phyloP scores from a whole-genome alignment of 257 asterid species.

The Phtheirospermum japonicum region DNA sequence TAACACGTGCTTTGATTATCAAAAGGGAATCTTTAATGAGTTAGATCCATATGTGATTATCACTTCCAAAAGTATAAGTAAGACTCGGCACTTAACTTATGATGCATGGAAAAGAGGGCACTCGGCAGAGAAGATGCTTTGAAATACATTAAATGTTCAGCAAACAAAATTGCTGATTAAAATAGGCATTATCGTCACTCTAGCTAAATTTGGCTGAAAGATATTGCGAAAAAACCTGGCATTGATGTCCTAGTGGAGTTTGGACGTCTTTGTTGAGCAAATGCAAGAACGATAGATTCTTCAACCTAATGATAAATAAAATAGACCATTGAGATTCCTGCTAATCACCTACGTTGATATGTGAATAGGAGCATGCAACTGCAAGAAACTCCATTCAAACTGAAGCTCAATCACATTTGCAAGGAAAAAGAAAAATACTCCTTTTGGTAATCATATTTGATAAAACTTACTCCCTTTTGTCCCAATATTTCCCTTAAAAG shows the following conservation, averaged over 20 bases:
- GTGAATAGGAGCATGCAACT: slow-evolving; percentile 20
- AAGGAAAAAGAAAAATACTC: slow-evolving; percentile 19
- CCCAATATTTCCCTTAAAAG: slow-evolving; percentile 9
- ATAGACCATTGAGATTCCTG: slow-evolving; percentile 1
- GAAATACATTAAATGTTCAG: slow-evolving; percentile 20
- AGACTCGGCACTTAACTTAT: slow-evolving; percentile 9
- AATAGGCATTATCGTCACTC: slow-evolving; percentile 3
- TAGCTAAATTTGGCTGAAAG: slow-evolving; percentile 5
- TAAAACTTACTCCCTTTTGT: slow-evolving; percentile 5
- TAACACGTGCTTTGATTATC: slow-evolving; percentile 14
- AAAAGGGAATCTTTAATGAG: slow-evolving; percentile 10
- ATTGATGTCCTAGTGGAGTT: slow-evolving; percentile 71
- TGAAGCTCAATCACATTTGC: slow-evolving; percentile 18
- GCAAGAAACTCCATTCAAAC: slow-evolving; percentile 24
- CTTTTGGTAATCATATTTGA: slow-evolving; percentile 22
- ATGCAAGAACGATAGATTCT: slow-evolving; percentile 80
- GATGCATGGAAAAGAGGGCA: not conserved
- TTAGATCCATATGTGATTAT: slow-evolving; percentile 10
- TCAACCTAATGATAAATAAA: slow-evolving; percentile 56
- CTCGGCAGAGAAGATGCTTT: slow-evolving; percentile 19
- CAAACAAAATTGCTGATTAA: slow-evolving; percentile 11
- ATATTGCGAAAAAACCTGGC: slow-evolving; percentile 50
- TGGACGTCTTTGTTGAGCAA: slow-evolving; percentile 87
- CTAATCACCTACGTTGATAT: slow-evolving; percentile 8
- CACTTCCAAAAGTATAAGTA: slow-evolving; percentile 6